These are phyloP conservation scores for Candida dendrica DNA, from an alignment of 805 yeast genomes.

Conservation along the genomic window DNA sequence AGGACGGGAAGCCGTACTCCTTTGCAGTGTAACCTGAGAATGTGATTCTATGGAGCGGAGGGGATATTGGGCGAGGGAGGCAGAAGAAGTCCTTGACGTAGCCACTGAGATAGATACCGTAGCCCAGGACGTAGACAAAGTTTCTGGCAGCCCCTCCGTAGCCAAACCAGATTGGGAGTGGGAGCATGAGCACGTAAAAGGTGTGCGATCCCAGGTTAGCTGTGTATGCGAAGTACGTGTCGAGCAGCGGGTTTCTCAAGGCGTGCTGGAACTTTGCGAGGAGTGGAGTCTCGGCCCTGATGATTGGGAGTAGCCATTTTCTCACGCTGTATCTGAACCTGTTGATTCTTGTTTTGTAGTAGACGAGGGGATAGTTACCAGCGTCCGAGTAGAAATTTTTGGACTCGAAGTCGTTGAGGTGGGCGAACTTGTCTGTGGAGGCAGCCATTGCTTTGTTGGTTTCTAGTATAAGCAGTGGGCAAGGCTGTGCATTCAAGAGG, in stretches of 20 bases:
- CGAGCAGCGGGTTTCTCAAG: slow-evolving; percentile 45
- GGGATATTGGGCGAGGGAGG: slow-evolving; percentile 86
- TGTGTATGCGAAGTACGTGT: slow-evolving; percentile 75
- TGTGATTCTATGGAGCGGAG: slow-evolving; percentile 86
- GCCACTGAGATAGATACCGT: slow-evolving; percentile 61
- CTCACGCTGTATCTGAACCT: slow-evolving; percentile 51
- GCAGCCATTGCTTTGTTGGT: background rate
- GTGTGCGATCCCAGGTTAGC: slow-evolving; percentile 92
- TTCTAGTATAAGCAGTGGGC: background rate
- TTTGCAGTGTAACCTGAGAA: slow-evolving; percentile 84
- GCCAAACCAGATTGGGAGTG: slow-evolving; percentile 81
- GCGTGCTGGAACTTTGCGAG: slow-evolving; percentile 49
- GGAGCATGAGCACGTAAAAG: slow-evolving; percentile 84
- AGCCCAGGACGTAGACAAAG: slow-evolving; percentile 58
- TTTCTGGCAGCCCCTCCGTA: slow-evolving; percentile 51
- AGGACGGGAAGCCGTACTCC: slow-evolving; percentile 92
- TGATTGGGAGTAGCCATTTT: slow-evolving; percentile 41
- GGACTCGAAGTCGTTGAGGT: slow-evolving; percentile 18
- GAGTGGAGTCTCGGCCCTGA: slow-evolving; percentile 57
- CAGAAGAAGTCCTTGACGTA: slow-evolving; percentile 77
- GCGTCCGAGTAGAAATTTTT: slow-evolving; percentile 45
- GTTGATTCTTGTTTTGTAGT: slow-evolving; percentile 54
- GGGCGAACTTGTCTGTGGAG: slow-evolving; percentile 15
- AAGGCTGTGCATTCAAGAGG: too few species aligned
- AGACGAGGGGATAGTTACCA: slow-evolving; percentile 63